Conservation (phyloP, 2,329 filamentous ascomycete species). For the Fusarium sp. region DNA sequence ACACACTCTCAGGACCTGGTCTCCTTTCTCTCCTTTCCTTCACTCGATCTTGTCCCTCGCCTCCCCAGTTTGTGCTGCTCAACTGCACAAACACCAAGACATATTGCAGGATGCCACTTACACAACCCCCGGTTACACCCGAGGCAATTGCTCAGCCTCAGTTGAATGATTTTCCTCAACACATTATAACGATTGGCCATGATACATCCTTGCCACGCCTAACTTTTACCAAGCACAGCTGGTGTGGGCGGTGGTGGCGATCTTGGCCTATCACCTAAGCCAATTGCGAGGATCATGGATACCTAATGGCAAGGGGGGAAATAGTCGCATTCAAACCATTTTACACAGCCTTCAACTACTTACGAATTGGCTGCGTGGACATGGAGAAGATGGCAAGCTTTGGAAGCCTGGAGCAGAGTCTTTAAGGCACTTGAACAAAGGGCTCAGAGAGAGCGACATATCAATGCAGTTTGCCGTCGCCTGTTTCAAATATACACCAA, state of each 20-base stretch:
- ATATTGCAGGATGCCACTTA: constrained; percentile 7
- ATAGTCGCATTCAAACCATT: background rate
- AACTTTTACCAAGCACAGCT: background rate
- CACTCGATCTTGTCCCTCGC: too few species aligned
- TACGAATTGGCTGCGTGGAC: constrained; percentile 9
- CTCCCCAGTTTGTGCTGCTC: background rate
- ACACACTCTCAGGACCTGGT: background rate
- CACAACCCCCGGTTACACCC: constrained; percentile 1
- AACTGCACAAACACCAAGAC: background rate
- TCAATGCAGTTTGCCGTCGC: background rate
- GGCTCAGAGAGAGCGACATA: constrained; percentile 4
- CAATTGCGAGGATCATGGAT: constrained; percentile 10
- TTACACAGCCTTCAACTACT: constrained; percentile 12
- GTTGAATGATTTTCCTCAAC: background rate
- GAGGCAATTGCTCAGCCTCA: constrained; percentile 8
- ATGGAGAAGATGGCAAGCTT: background rate
- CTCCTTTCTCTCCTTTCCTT: background rate
- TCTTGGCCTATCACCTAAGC: background rate
- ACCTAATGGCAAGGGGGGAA: background rate
- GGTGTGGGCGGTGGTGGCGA: background rate
- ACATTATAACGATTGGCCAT: constrained; percentile 11
- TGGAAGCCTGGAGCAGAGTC: background rate
- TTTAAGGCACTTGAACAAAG: background rate
- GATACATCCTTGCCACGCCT: constrained; percentile 4
- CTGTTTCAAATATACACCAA: constrained; percentile 22